Conservation (phyloP, 2,329 filamentous ascomycete genomes). For the Passalora sequoiae region DNA sequence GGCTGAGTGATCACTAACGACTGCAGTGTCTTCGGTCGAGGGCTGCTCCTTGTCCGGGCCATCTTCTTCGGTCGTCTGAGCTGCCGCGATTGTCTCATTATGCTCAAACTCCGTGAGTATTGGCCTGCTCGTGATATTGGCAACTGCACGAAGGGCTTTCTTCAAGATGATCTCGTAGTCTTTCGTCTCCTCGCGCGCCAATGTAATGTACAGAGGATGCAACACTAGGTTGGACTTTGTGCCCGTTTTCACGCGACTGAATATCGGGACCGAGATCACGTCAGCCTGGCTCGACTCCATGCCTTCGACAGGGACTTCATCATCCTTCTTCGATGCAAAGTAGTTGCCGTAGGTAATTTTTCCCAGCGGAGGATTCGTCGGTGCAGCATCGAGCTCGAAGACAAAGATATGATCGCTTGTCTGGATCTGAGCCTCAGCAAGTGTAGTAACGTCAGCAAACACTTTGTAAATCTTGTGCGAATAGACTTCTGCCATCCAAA, state of each 20-base stretch:
- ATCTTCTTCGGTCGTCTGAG: slow-evolving; percentile 14
- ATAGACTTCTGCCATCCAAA: slow-evolving; percentile 82
- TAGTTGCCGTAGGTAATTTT: slow-evolving; percentile 46
- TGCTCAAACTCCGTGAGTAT: slow-evolving; percentile 51
- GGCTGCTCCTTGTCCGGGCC: slow-evolving; percentile 45
- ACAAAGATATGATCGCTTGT: slow-evolving; percentile 60
- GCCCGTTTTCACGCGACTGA: slow-evolving; percentile 56
- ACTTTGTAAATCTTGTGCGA: slow-evolving; percentile 80
- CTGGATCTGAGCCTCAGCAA: slow-evolving; percentile 66
- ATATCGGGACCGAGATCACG: slow-evolving; percentile 63
- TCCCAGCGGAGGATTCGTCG: slow-evolving; percentile 68
- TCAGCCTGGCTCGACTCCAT: slow-evolving; percentile 61
- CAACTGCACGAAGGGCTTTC: slow-evolving; percentile 72
- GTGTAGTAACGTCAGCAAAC: slow-evolving; percentile 63
- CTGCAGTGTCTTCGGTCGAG: slow-evolving; percentile 41
- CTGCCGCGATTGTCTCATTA: slow-evolving; percentile 3
- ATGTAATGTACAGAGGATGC: slow-evolving; percentile 60
- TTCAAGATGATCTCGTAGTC: slow-evolving; percentile 67
- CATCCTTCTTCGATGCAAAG: slow-evolving; percentile 35
- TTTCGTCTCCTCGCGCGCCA: slow-evolving; percentile 67
- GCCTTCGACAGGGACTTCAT: slow-evolving; percentile 41
- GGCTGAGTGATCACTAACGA: slow-evolving; percentile 71
- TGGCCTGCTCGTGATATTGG: slow-evolving; percentile 67
- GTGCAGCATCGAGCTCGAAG: slow-evolving; percentile 71
- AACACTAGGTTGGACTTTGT: slow-evolving; percentile 5